These are phyloP conservation scores for Citrus cavaleriei DNA, from an alignment of 345 rosid genomes.

Conservation along the genomic window DNA sequence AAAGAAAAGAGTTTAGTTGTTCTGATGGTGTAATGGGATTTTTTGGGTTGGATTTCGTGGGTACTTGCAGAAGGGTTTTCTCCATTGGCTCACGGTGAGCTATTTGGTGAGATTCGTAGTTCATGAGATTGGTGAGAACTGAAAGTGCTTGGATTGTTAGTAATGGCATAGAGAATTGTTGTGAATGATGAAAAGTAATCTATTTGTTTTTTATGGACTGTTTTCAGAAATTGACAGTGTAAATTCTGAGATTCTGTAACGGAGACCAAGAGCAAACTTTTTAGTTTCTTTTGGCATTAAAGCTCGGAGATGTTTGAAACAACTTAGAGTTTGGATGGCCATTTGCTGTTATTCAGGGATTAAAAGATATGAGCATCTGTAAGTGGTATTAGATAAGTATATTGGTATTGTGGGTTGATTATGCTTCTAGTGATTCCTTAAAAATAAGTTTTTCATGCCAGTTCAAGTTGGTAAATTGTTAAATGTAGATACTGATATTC, in stretches of 20 bases:
- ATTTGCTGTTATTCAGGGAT: neutral
- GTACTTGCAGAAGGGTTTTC: neutral
- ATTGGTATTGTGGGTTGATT: neutral
- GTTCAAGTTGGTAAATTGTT: neutral
- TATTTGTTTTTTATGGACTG: neutral
- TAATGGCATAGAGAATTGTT: neutral
- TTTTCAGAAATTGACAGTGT: neutral
- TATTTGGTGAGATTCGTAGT: neutral
- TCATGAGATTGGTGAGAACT: neutral
- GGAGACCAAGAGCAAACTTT: too few relatives aligned
- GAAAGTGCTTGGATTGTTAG: neutral
- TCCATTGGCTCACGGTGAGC: neutral
- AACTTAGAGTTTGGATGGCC: neutral
- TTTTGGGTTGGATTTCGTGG: neutral
- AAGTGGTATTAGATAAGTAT: neutral
- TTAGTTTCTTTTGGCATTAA: neutral
- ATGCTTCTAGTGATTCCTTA: neutral
- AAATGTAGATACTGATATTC: neutral
- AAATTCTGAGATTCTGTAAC: neutral
- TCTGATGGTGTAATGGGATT: neutral
- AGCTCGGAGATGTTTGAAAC: neutral
- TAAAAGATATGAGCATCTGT: neutral
- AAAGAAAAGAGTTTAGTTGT: neutral
- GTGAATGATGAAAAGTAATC: neutral
- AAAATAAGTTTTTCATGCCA: neutral